These are phyloP conservation scores for Ascochyta fabae DNA, from an alignment of 2,329 filamentous ascomycete species.

Conservation along the genomic window DNA sequence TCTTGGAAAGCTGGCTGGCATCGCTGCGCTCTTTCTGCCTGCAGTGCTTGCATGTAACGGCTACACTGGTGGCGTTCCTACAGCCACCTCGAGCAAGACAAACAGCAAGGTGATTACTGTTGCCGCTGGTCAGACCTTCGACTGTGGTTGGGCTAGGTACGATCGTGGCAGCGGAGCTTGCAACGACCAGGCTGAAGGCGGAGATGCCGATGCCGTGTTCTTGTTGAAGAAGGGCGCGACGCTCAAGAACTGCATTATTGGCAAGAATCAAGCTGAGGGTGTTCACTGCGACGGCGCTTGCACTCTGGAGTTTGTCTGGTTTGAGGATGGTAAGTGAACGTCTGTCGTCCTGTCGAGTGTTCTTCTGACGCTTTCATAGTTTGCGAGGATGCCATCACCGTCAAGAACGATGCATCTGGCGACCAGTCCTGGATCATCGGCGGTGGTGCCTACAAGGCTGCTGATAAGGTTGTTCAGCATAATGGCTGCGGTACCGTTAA, in stretches of 20 bases:
- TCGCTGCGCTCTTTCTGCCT: slow-evolving; percentile 21
- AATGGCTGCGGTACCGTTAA: slow-evolving; percentile 46
- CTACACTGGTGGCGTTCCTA: slow-evolving; percentile 24
- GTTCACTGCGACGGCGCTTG: slow-evolving; percentile 57
- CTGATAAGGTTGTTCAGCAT: slow-evolving; percentile 48
- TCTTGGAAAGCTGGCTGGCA: slow-evolving; percentile 7
- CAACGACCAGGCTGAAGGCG: slow-evolving; percentile 22
- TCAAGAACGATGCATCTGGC: slow-evolving; percentile 33
- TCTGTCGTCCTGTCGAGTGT: background rate
- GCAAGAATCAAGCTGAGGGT: slow-evolving; percentile 57
- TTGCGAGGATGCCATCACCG: slow-evolving; percentile 44
- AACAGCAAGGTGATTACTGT: slow-evolving; percentile 27
- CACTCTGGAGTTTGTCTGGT: slow-evolving; percentile 55
- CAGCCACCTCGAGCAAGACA: slow-evolving; percentile 20
- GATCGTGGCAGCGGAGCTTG: slow-evolving; percentile 28
- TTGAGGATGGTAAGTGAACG: slow-evolving; percentile 26
- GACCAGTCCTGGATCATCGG: slow-evolving; percentile 46
- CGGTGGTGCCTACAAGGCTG: slow-evolving; percentile 42
- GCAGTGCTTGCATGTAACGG: slow-evolving; percentile 22
- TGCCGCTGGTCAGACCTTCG: slow-evolving; percentile 20
- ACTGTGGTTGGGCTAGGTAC: slow-evolving; percentile 26
- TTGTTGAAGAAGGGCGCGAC: slow-evolving; percentile 56
- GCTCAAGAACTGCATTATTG: slow-evolving; percentile 60
- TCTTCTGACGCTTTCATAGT: slow-evolving; percentile 22
- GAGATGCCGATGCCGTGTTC: slow-evolving; percentile 56